Percentiles rank a stretch among this genome's conserved stretches.
Conservation (phyloP, 345 rosid genomes). For the Viola odorata region DNA sequence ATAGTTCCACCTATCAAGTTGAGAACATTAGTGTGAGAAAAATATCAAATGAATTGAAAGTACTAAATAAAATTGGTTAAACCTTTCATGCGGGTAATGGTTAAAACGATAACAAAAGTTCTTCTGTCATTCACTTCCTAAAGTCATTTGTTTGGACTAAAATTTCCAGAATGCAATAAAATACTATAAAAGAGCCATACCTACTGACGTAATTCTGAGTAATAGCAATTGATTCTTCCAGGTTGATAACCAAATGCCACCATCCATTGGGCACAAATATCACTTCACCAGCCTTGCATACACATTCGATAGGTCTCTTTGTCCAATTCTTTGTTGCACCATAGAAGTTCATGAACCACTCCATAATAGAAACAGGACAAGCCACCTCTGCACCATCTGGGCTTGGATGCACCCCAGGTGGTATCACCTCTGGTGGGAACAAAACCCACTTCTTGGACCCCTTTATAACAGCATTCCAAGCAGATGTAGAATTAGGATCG, state of each 20-base stretch:
- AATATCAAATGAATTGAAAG: too few relatives aligned
- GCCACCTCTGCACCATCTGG: conserved; percentile 98
- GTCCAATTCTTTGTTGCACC: conserved; percentile 65
- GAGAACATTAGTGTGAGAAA: too few relatives aligned
- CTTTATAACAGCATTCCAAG: conserved; percentile 89
- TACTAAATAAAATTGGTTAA: too few relatives aligned
- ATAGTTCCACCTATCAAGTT: too few relatives aligned
- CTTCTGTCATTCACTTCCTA: too few relatives aligned
- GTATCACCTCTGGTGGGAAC: conserved; percentile 90
- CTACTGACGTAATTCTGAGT: conserved; percentile 97
- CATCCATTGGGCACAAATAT: conserved; percentile 95
- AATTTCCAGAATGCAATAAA: too few relatives aligned
- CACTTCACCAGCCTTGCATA: conserved; percentile 92
- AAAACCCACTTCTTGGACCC: conserved; percentile 96
- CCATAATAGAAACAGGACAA: conserved; percentile 88
- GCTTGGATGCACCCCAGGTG: conserved; percentile 97
- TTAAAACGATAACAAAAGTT: too few relatives aligned
- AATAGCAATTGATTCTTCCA: conserved; percentile 90
- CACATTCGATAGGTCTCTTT: conserved; percentile 78
- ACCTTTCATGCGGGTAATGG: too few relatives aligned
- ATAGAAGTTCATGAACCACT: conserved; percentile 99
- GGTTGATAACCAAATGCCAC: conserved; percentile 98
- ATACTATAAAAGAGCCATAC: conserved; percentile 21
- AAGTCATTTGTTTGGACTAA: too few relatives aligned
- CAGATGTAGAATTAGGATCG: conserved; percentile 97